Evolutionary conservation across 306 rosid genomes (phyloP).

Genomic region (Citrullus colocynthis): DNA sequence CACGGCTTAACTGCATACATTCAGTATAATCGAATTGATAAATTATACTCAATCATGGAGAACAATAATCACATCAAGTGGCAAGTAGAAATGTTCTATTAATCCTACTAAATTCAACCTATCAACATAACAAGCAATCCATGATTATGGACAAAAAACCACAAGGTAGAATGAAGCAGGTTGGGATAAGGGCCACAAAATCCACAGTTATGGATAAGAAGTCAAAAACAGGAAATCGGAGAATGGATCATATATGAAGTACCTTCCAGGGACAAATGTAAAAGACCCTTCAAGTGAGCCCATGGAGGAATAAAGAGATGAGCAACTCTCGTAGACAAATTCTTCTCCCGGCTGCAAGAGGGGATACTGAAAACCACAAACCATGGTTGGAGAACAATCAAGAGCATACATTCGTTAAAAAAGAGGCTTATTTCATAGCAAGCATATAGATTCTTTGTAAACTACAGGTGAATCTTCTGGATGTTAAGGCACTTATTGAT

Average conservation of each 20-base stretch:
- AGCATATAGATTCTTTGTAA: background rate
- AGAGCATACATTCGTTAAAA: background rate
- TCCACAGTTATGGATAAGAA: background rate
- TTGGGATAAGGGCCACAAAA: background rate
- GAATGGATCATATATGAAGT: slow-evolving; percentile 6
- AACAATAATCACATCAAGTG: background rate
- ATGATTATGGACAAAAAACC: background rate
- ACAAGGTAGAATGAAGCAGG: background rate
- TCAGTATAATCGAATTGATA: background rate
- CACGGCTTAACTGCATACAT: background rate
- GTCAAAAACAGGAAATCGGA: background rate
- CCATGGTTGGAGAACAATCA: background rate
- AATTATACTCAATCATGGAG: background rate
- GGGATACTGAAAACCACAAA: slow-evolving; percentile 50
- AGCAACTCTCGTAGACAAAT: slow-evolving; percentile 71
- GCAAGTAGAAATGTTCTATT: background rate
- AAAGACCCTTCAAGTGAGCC: slow-evolving; percentile 88
- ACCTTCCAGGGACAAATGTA: slow-evolving; percentile 95
- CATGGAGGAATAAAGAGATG: slow-evolving; percentile 28
- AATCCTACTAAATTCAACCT: background rate
- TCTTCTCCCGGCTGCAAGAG: slow-evolving; percentile 59
- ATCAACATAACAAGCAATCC: background rate
- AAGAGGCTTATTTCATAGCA: background rate
- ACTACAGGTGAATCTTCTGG: background rate
- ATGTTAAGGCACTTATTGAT: background rate